Conservation (phyloP, 176 grass and related monocot species). For the maize (Zea mays) region Zm-B73-REFERENCE-NAM-5.0 NC_050098.1:169100501-169101000, state of each 20-base stretch:
- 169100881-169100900: not conserved
- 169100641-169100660: not conserved
- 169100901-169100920: not conserved
- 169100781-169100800: too few species aligned
- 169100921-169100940: not conserved
- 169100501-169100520: not conserved
- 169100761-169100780: too few species aligned
- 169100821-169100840: too few species aligned
- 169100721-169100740: not conserved
- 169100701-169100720: slow-evolving; percentile 6
- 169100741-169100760: too few species aligned
- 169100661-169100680: not conserved
- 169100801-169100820: too few species aligned
- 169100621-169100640: not conserved
- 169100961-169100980: not conserved
- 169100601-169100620: not conserved
- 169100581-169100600: not conserved
- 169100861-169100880: slow-evolving; percentile 1
- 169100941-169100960: not conserved
- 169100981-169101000: too few species aligned
- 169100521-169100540: too few species aligned
- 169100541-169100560: too few species aligned
- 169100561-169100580: too few species aligned
- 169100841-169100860: too few species aligned
- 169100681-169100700: not conserved